Evolutionary conservation across 495 filamentous ascomycete species (phyloP), one percentile per base, ranked within the genome.

Genomic region (Schizothecium vesticola): DNA sequence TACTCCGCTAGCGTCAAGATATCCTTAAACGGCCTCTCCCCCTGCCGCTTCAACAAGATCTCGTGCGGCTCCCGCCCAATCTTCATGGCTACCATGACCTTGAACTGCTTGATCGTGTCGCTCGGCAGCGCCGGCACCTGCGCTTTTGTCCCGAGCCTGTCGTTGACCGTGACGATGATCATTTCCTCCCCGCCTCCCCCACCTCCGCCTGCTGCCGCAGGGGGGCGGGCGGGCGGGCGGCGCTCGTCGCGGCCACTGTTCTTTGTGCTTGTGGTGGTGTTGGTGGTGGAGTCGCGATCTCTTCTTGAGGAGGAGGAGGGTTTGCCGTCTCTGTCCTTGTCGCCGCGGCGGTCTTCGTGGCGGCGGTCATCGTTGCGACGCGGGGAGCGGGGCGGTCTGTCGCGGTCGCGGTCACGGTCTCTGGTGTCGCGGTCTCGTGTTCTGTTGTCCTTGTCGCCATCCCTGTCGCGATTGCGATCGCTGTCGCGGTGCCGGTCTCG

Each of bases 101-200:
- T 97, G 84, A 97, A 95, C 63, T 93, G 82, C 68, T 87, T 89
- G 67, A 97, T 89, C 26, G 86, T 87, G 78, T 97, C 93, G 21
- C 86, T 89, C 3, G 90, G 87, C 59, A 96, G 82, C 74, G 92
- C 96, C 0, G 93, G 94, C 68, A 97, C 93, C 59, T 90, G 87
- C 59, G 92, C 91, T 74, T 96, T 96, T 12, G 93, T 96, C 22
- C 93, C 93, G 24, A 97, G 81, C 26, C 94, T 86, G 80, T 97
- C 94, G 75, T 97, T 97, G 70, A 97, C 90, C 72, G 92, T 86
- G 19, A 97, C 93, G 24, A 95, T 86, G 65, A 97, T 97, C 90
- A 96, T 94, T 33, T 89, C 89, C 75, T 94, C 91, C 3, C 82
- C 79, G 24, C 78, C 67, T 0, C 71, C 67, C 3, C 72, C 71